Base-by-base conservation (phyloP, 805 yeast species). In the Cyberlindnera maclurae region DNA sequence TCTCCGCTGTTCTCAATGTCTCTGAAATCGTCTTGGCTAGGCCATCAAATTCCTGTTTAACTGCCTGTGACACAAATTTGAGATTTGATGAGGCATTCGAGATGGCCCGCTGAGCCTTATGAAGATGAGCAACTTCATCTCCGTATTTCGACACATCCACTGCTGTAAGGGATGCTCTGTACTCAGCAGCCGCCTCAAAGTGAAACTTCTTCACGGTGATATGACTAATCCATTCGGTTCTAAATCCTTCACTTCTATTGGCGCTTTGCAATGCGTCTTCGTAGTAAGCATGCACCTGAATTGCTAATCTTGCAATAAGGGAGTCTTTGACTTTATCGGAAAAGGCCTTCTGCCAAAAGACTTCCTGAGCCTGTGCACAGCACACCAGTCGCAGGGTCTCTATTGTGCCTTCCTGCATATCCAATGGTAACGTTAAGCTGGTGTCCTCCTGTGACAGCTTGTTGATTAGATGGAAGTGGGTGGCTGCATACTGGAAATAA, bases 321-420 rank as follows among this genome's bases (percentile, higher is more conserved):
- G 80, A 63, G 51, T 82, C 77, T 49, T 78, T 82, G 50, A 75
- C 52, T 11, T 65, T 62, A 13, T 60, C 57, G 29, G 61, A 57
- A 0, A 67, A 58, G 0, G 95, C 87, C 50, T 79, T 79, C 34
- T 73, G 77, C 96, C 96, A 88, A 36, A 82, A 76, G 11, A 77
- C 70, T 53, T 89, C 96, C 58, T 88, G 96, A 0, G 95, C 93
- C 51, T 86, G 95, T 0, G 95, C 93, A 29, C 83, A 54, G 74
- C 75, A 73, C 27, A 87, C 52, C 11, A 55, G 47, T 28, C 68
- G 59, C 38, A 88, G 60, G 13, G 78, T 64, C 11, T 63, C 59
- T 9, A 82, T 50, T 0, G 85, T 74, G 11, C 68, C 67, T 1
- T 41, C 31, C 29, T 75, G 75, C 12, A 84, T 58, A 37, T 77